Percentiles rank a stretch among this genome's conserved stretches.
phyloP scores from a whole-genome alignment of 495 filamentous ascomycete species.

The Lichenothelia convexa region DNA sequence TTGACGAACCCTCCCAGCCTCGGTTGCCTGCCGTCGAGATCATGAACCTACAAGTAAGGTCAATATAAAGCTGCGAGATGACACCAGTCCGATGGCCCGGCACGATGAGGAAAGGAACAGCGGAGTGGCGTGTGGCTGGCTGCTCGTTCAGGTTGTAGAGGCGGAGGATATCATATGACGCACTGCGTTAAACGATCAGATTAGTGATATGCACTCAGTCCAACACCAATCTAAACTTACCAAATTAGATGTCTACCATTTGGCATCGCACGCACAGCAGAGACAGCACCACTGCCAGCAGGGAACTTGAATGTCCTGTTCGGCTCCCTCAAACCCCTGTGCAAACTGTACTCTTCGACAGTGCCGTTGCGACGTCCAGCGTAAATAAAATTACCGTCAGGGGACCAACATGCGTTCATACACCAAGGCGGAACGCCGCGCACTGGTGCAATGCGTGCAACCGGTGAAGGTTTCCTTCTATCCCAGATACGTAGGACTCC shows the following conservation, averaged over 20 bases:
- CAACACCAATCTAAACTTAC: slow-evolving; percentile 34
- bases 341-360: slow-evolving; percentile 83
- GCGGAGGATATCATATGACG: slow-evolving; percentile 83
- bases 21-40: slow-evolving; percentile 77
- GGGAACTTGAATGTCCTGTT: slow-evolving; percentile 82
- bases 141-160: slow-evolving; percentile 72
- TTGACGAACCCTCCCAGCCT: slow-evolving; percentile 87
- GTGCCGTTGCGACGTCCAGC: slow-evolving; percentile 83
- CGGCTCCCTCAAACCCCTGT: slow-evolving; percentile 58
- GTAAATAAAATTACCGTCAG: slow-evolving; percentile 89
- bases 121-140: slow-evolving; percentile 45
- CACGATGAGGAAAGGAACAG: slow-evolving; percentile 83
- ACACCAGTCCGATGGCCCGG: slow-evolving; percentile 85
- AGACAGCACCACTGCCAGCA: slow-evolving; percentile 72
- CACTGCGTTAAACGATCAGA: too few relatives aligned
- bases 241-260: slow-evolving; percentile 89
- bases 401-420: slow-evolving; percentile 95
- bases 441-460: slow-evolving; percentile 56
- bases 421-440: slow-evolving; percentile 81
- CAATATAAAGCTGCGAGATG: slow-evolving; percentile 64
- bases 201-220: too few relatives aligned
- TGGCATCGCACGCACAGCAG: slow-evolving; percentile 70
- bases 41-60: slow-evolving; percentile 79
- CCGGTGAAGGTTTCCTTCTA: slow-evolving; percentile 51
- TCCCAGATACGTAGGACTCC: slow-evolving; percentile 88